Base-by-base conservation (phyloP, 2,329 filamentous ascomycete genomes). In the Penicillium sp. region DNA sequence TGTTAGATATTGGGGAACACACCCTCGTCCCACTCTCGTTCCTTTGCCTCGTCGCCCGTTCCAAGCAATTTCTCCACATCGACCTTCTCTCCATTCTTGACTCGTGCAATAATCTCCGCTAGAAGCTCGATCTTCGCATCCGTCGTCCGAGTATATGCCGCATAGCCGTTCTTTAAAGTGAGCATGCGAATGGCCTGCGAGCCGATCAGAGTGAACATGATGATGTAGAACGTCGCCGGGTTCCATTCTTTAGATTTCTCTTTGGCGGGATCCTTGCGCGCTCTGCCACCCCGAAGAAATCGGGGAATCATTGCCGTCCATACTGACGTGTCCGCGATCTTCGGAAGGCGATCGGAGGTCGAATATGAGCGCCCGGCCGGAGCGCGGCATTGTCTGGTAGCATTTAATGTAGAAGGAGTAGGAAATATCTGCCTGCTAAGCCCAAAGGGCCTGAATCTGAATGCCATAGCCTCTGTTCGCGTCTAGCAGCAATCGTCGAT, bases 151-250 rank as follows among this genome's bases (percentile, higher is more conserved):
- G 82, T 85, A 67, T 89, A 93, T 10, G 87, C 85, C 33, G 83
- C 81, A 69, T 87, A 89, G 50, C 93, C 88, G 66, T 89, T 90
- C 67, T 88, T 89, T 67, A 97, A 74, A 37, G 87, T 82, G 69
- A 99, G 88, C 82, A 94, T 90, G 69, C 97, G 90, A 67, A 99
- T 97, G 15, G 93, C 90, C 82, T 97, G 96, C 61, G 91, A 96
- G 4, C 95, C 95, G 63, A 97, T 93, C 62, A 97, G 82, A 41
- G 92, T 80, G 69, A 92, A 92, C 62, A 93, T 90, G 67, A 87
- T 80, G 65, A 93, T 90, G 73, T 88, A 94, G 69, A 91, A 93
- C 0, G 88, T 92, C 21, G 89, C 89, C 3, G 90, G 89, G 66
- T 93, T 93, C 87, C 88, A 90, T 65, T 86, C 84, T 69, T 84